Base-by-base conservation (phyloP, 78 protist genomes). In the Dictyostelium capitatum region DNA sequence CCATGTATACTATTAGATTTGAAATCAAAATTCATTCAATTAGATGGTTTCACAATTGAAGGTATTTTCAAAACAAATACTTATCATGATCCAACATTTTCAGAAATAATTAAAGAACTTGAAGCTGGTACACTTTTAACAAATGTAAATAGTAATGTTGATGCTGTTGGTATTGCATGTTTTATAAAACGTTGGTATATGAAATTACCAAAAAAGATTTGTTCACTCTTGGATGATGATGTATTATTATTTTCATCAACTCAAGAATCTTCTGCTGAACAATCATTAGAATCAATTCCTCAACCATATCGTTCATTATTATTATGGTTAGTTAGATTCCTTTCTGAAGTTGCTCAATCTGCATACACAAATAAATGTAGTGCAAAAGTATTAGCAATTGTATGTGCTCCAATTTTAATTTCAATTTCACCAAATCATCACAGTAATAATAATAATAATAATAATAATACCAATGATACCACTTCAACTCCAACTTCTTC, bases 111-210 rank as follows among this genome's bases (percentile, higher is more conserved):
- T 10, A 25, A 77, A 41, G 43, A 72, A 25, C n/a, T 73, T 74
- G 32, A 84, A 19, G 12, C 23, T 20, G 59, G n/a, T 20, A 51
- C 74, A 25, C 8, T 77, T 8, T 23, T 57, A 28, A 12, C 23
- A 8, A 14, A 19, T 4, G 9, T 23, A 19, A 57, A 43, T 48
- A 5, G 28, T 48, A 12, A 17, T 19, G 69, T 87, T 28, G 84
- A 74, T 32, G 73, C 93, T 17, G 51, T 75, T 62, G 28, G 79
- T 32, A 87, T 87, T 50, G 81, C 81, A 23, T 48, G 78, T 20
- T 87, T 78, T 53, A 77, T 87, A n/a, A 87, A 87, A 25, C 62
- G 80, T 20, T 87, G 93, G 93, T 87, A 25, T 25, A 77, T 79
- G 78, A 87, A 64, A 47, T 46, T 87, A n/a, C 93, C 93, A 43